Conservation (phyloP, 441 rosid species). For the Bocquillonia castaneifolia region DNA sequence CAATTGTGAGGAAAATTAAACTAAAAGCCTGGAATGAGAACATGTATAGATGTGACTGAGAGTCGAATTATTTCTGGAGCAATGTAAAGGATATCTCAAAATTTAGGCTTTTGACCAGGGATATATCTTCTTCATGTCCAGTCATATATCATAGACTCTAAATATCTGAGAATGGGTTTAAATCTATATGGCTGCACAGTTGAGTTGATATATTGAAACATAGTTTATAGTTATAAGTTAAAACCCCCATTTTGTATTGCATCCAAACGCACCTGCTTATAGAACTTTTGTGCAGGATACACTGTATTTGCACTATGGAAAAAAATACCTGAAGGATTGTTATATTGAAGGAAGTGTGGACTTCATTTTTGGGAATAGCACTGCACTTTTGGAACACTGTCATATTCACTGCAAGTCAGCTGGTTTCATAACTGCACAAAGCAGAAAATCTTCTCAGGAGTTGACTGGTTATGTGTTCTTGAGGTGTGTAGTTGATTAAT, state of each 20-base stretch:
- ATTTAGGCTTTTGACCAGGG: background rate
- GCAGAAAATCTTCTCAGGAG: constrained; percentile 92
- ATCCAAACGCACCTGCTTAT: constrained; percentile 3
- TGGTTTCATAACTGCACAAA: constrained; percentile 85
- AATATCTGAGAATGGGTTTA: background rate
- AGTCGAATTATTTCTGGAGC: background rate
- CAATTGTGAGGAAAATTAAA: background rate
- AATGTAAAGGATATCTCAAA: background rate
- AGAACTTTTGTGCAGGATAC: constrained; percentile 61
- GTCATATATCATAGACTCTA: background rate
- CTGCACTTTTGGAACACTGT: constrained; percentile 88
- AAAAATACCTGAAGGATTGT: constrained; percentile 81
- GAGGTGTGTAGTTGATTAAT: constrained; percentile 40
- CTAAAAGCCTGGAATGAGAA: background rate
- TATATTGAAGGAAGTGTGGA: constrained; percentile 92
- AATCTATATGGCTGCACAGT: background rate
- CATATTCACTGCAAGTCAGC: constrained; percentile 91
- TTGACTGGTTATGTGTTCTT: constrained; percentile 85
- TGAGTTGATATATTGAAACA: no score
- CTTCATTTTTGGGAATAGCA: constrained; percentile 93
- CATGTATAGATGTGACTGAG: background rate
- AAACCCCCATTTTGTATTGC: background rate
- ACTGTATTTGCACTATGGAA: constrained; percentile 84
- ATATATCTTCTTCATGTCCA: background rate
- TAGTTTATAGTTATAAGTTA: no score